A percentile compares a stretch with the other conserved stretches of the same genome.
phyloP scores from a whole-genome alignment of 139 green algal genomes.

The Pleodorina starrii region DNA sequence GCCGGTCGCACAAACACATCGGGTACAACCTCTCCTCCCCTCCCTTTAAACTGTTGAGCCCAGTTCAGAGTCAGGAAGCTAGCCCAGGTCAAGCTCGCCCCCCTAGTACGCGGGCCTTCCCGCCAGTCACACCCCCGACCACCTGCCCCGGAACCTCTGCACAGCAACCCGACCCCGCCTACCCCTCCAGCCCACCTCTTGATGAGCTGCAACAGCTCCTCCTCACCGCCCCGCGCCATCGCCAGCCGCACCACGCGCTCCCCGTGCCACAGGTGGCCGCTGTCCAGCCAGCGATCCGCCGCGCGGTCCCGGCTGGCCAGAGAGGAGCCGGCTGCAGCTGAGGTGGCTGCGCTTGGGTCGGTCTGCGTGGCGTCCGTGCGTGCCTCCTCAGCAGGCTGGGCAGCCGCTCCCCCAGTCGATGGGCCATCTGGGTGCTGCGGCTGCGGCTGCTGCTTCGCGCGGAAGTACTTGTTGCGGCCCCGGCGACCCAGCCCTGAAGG shows the following conservation, averaged over 20 bases:
- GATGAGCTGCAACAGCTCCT: slow-evolving; percentile 70
- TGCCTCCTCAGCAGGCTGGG: background rate
- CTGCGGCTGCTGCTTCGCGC: background rate
- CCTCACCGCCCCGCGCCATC: slow-evolving; percentile 64
- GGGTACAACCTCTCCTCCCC: no score
- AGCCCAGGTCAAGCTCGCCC: no score
- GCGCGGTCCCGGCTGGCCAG: background rate
- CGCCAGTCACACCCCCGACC: no score
- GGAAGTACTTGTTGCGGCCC: slow-evolving; percentile 1
- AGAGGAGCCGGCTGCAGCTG: no score
- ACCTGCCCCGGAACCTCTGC: no score
- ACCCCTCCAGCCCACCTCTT: no score
- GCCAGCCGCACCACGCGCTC: slow-evolving; percentile 70
- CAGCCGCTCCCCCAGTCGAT: background rate
- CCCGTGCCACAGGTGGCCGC: slow-evolving; percentile 80
- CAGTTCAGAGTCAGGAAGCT: no score
- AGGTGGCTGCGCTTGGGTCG: background rate
- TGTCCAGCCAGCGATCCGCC: slow-evolving; percentile 27
- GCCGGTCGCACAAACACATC: no score
- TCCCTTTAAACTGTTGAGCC: no score
- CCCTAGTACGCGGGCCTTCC: no score
- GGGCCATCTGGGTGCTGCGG: slow-evolving; percentile 12
- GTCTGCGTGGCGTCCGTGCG: background rate
- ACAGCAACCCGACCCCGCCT: no score
- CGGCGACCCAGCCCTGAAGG: slow-evolving; percentile 33